Evolutionary conservation across 805 yeast species (phyloP), one percentile per base, ranked within the genome.

Genomic region (Suhomyces canberraensis): DNA sequence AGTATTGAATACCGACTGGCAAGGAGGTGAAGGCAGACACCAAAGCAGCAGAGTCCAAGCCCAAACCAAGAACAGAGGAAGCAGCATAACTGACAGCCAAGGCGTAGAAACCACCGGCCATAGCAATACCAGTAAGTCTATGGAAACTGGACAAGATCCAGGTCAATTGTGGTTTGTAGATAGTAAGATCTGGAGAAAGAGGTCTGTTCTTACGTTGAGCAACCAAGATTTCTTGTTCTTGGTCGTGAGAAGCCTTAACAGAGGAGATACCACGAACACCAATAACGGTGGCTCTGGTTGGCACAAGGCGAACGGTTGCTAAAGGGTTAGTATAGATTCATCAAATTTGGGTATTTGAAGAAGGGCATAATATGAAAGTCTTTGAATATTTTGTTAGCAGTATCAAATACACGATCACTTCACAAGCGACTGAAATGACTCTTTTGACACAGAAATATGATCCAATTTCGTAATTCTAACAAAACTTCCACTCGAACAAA

Each of bases 131-230:
- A 32, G 93, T 76, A 53, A 91, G 65, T 74, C 98, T 82, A 67
- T 91, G 98, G 46, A 83, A 62, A 16, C 82, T 70, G 4, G 97
- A 89, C 57, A 93, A 59, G 44, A 76, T 66, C 84, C 84, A 77
- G 16, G 98, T 86, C 47, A 91, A 59, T 70, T 93, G 97, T 29
- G 95, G 95, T 69, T 90, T 75, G 71, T 91, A 91, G 58, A 93
- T 90, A 44, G 80, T 68, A 57, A 91, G 73, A 62, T 91, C 95
- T 39, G 98, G 98, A 20, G 96, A 88, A 11, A 76, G 66, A 22
- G 98, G 98, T 69, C 98, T 82, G 68, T 79, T 76, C 48, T 72
- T 76, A 64, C 98, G 80, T 72, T 91, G 98, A 36, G 80, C 79
- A 39, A 78, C 73, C 44, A 91, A 75, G 39, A 89, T 72, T 24